phyloP scores from a whole-genome alignment of 768 basidiomycete genomes.

The Coprinopsis sp. region DNA sequence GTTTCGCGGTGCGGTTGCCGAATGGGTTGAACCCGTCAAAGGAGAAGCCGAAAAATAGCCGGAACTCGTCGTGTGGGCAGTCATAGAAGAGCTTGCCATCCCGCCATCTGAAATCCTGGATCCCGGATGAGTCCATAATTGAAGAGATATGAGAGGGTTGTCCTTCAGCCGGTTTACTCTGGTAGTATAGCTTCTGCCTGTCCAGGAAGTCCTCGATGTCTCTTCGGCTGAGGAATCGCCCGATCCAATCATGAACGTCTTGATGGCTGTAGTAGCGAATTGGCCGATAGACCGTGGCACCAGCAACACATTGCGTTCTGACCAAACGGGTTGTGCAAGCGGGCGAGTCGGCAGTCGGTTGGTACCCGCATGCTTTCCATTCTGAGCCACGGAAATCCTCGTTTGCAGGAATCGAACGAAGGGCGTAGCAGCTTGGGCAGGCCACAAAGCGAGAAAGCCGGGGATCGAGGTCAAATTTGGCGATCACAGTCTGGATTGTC shows the following conservation, averaged over 20 bases:
- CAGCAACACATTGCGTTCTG: background rate
- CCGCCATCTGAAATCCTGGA: background rate
- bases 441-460: background rate
- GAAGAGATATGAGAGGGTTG: too few species aligned
- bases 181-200: background rate
- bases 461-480: background rate
- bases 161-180: background rate
- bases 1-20: slow-evolving; percentile 20
- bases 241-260: slow-evolving; percentile 20
- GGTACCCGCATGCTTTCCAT: background rate
- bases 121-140: slow-evolving; percentile 8
- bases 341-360: background rate
- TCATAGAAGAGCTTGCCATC: slow-evolving; percentile 6
- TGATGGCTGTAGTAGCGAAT: slow-evolving; percentile 15
- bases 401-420: background rate
- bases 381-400: too few species aligned
- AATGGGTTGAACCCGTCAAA: slow-evolving; percentile 32
- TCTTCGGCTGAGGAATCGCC: slow-evolving; percentile 10
- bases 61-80: slow-evolving; percentile 4
- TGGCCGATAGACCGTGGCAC: background rate
- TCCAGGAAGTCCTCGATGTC: slow-evolving; percentile 19
- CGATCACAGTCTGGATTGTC: background rate
- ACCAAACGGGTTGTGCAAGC: background rate
- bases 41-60: slow-evolving; percentile 21
- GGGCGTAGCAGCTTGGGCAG: background rate